Base-by-base conservation (phyloP, 2,329 filamentous ascomycete genomes). In the Xylaria multiplex region DNA sequence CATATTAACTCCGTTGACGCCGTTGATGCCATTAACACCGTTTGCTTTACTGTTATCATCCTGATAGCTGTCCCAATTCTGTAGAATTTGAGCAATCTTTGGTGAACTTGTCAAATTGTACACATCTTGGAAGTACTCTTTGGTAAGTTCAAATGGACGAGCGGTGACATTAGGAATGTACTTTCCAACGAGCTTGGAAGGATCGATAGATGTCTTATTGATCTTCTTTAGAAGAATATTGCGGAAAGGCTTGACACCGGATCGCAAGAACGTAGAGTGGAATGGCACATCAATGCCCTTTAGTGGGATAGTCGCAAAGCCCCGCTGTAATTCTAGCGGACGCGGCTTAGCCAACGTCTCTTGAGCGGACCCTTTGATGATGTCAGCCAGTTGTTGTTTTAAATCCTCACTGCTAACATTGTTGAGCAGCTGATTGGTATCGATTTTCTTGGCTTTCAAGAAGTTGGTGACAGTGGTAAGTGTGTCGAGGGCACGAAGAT, bases 171-270 rank as follows among this genome's bases (percentile, higher is more conserved):
- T 99, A 73, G 96, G 96, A 72, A 99, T 98, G 83, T 99, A 99
- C 83, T 99, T 99, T 76, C 96, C 96, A 72, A 99, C 87, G 76
- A 99, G 83, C 86, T 98, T 98, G 79, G 92, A 91, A 5, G 96
- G 96, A 79, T 99, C 96, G 79, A 99, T 98, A 60, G 92, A 96
- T 27, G 94, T 97, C 89, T 97, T 97, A 87, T 98, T 93, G 84
- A 99, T 98, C 88, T 99, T 99, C 92, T 98, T 99, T 74, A 98
- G 90, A 78, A 99, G 81, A 88, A 99, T 99, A 50, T 91, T 95
- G 72, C 96, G 89, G 93, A 99, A 99, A 53, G 96, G 96, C 86
- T 99, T 99, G 80, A 99, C 96, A 75, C 96, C 96, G 45, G 93
- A 97, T 62, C 96, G 92, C 82, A 99, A 83, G 86, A 99, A 99